phyloP scores from a whole-genome alignment of 805 yeast genomes.

The Ogataea nitratoaversa region DNA sequence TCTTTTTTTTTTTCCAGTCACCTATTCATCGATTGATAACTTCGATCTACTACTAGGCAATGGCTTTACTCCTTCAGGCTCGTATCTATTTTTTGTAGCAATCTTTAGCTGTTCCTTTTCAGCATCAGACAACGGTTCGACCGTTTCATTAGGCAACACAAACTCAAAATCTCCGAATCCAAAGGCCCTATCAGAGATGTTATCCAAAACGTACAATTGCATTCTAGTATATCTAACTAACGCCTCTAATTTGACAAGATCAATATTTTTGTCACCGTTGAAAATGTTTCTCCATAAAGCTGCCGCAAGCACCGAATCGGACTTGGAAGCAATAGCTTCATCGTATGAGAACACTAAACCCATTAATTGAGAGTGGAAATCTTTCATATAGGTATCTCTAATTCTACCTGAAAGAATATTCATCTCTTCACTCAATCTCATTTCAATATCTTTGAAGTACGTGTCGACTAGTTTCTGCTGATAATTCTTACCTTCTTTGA shows the following conservation, averaged over 20 bases:
- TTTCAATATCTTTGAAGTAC: slow-evolving; percentile 84
- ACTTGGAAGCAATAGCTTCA: slow-evolving; percentile 76
- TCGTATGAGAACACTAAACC: slow-evolving; percentile 90
- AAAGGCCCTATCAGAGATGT: slow-evolving; percentile 86
- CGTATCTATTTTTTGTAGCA: slow-evolving; percentile 50
- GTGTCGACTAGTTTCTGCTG: slow-evolving; percentile 91
- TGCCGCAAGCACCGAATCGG: slow-evolving; percentile 68
- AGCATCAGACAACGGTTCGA: slow-evolving; percentile 61
- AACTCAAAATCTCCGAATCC: slow-evolving; percentile 86
- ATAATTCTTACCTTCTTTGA: slow-evolving; percentile 79
- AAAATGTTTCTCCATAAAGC: slow-evolving; percentile 90
- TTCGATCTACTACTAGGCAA: slow-evolving; percentile 59
- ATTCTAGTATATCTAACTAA: slow-evolving; percentile 86
- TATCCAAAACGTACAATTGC: slow-evolving; percentile 81
- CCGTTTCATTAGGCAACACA: slow-evolving; percentile 76
- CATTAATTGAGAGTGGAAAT: slow-evolving; percentile 82
- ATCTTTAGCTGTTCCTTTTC: slow-evolving; percentile 55
- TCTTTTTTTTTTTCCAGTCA: no score
- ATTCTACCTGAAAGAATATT: slow-evolving; percentile 76
- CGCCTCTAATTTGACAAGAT: slow-evolving; percentile 80
- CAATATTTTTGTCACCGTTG: slow-evolving; percentile 77
- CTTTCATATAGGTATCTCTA: slow-evolving; percentile 82
- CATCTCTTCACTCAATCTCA: slow-evolving; percentile 80
- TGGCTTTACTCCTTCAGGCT: slow-evolving; percentile 40
- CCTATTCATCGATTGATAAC: slow-evolving; percentile 44